These are phyloP conservation scores for Trichosanthes truncata DNA, from an alignment of 306 rosid genomes.

Conservation along the genomic window DNA sequence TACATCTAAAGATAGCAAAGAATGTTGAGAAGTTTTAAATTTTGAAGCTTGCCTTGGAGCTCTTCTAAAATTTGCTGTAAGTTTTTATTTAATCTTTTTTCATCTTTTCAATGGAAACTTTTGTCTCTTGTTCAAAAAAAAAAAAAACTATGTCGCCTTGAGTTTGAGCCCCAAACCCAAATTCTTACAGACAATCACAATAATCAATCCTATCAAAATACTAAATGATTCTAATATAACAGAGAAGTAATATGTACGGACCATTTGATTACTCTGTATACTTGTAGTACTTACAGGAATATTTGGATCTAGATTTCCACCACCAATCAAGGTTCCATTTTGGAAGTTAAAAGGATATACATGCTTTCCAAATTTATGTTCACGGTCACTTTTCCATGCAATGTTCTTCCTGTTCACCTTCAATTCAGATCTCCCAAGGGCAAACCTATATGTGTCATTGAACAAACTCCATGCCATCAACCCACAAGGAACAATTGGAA, in stretches of 20 bases:
- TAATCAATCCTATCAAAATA: background rate
- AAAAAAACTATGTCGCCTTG: background rate
- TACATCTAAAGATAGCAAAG: background rate
- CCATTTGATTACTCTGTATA: background rate
- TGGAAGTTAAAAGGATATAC: conserved; percentile 93
- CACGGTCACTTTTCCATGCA: conserved; percentile 93
- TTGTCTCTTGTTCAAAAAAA: background rate
- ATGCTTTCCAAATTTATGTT: conserved; percentile 76
- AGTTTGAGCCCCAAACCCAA: background rate
- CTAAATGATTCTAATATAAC: background rate
- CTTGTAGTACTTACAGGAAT: conserved; percentile 57
- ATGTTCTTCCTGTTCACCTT: conserved; percentile 74
- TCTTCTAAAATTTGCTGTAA: background rate
- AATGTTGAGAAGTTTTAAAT: background rate
- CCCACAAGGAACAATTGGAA: conserved; percentile 86
- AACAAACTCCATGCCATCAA: conserved; percentile 95
- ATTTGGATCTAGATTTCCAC: conserved; percentile 61
- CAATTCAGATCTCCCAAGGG: conserved; percentile 54
- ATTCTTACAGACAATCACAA: background rate
- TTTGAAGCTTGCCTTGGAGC: background rate
- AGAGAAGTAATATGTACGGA: background rate
- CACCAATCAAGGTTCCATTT: conserved; percentile 80
- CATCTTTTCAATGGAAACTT: background rate
- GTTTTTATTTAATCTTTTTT: no score
- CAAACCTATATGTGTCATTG: conserved; percentile 63